Evolutionary conservation across 2,329 filamentous ascomycete genomes (phyloP).

Genomic region (Claviceps quebecensis): DNA sequence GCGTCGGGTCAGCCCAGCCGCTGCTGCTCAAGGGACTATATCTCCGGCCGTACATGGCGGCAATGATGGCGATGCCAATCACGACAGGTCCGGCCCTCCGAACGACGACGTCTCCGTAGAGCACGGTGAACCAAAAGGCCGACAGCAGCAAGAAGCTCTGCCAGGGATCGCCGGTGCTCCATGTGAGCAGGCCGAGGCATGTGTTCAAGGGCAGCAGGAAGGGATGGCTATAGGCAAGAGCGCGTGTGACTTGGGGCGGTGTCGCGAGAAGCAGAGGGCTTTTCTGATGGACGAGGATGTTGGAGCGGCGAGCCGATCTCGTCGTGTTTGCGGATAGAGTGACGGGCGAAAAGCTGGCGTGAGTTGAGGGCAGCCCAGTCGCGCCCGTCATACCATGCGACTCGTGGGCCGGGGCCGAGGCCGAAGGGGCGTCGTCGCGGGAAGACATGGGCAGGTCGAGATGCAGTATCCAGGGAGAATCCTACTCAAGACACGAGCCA

Average conservation of each 20-base stretch:
- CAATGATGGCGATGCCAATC: constrained; percentile 63
- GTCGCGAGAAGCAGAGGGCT: constrained; percentile 85
- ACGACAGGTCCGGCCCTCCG: constrained; percentile 72
- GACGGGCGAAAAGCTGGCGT: constrained; percentile 79
- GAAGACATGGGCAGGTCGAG: constrained; percentile 24
- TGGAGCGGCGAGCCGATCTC: constrained; percentile 57
- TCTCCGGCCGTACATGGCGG: constrained; percentile 82
- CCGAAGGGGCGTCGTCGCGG: constrained; percentile 22
- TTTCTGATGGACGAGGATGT: constrained; percentile 93
- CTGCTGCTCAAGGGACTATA: constrained; percentile 86
- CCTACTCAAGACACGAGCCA: constrained; percentile 11
- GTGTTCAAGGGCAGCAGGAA: constrained; percentile 84
- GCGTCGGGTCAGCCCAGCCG: constrained; percentile 45
- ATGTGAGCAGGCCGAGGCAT: constrained; percentile 72
- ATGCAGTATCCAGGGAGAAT: constrained; percentile 38
- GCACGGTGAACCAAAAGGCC: constrained; percentile 69
- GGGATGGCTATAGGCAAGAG: constrained; percentile 88
- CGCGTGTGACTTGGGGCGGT: constrained; percentile 85
- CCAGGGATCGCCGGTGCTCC: constrained; percentile 90
- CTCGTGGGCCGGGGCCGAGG: constrained; percentile 20
- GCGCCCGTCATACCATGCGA: constrained; percentile 18
- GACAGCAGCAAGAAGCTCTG: constrained; percentile 86
- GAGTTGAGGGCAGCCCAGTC: constrained; percentile 48
- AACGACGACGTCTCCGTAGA: constrained; percentile 78
- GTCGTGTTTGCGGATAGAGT: constrained; percentile 55